Conservation (phyloP, 83 land plant genomes). For the Isoetes engelmannii region DNA sequence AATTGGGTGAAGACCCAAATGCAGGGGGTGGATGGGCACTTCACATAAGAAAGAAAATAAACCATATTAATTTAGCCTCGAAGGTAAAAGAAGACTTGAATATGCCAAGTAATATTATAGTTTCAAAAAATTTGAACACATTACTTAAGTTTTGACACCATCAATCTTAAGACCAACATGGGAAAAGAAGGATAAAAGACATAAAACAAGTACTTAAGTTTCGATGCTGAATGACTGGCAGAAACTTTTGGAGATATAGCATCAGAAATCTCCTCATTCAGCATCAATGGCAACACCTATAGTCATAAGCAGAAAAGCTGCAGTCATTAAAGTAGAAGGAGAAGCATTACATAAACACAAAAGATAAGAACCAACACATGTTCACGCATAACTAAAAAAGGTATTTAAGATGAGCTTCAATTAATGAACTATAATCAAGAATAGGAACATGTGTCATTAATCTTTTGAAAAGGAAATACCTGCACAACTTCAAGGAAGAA, state of each 20-base stretch:
- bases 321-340: no score
- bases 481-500: background rate
- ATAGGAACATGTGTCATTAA: background rate
- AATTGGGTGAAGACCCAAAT: conserved; percentile 80
- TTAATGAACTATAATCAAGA: background rate
- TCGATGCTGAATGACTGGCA: background rate
- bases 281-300: no score
- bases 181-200: background rate
- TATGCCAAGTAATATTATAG: background rate
- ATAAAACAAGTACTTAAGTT: background rate
- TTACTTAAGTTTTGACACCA: background rate
- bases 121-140: background rate
- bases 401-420: background rate
- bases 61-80: background rate
- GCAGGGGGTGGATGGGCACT: conserved; percentile 80
- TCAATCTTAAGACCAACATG: background rate
- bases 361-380: no score
- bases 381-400: no score
- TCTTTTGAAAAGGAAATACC: background rate
- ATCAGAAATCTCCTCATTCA: no score
- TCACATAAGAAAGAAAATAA: conserved; percentile 8
- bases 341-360: no score
- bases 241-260: background rate
- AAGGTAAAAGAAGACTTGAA: conserved; percentile 3
- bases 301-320: no score